Conservation (phyloP, 2,329 filamentous ascomycete genomes). For the Lachnellula subtilissima region DNA sequence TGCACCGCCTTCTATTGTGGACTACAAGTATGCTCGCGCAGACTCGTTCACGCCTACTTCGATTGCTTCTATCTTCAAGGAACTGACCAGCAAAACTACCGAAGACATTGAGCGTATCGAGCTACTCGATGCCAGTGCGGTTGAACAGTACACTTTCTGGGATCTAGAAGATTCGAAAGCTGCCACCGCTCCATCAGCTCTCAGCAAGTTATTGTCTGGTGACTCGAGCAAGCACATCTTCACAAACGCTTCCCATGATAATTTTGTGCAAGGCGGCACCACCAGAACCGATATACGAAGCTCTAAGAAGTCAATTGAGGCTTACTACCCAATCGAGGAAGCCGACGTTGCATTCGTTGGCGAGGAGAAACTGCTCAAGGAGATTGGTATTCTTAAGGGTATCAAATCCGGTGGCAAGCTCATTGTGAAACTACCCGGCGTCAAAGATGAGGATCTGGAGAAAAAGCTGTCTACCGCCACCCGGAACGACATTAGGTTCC, state of each 20-base stretch:
- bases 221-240: slow-evolving; percentile 62
- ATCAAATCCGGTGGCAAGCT: slow-evolving; percentile 68
- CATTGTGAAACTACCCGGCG: slow-evolving; percentile 69
- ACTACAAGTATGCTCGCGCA: slow-evolving; percentile 83
- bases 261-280: slow-evolving; percentile 68
- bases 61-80: slow-evolving; percentile 47
- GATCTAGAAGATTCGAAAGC: slow-evolving; percentile 72
- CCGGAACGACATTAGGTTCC: slow-evolving; percentile 66
- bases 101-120: slow-evolving; percentile 21
- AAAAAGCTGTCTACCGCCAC: slow-evolving; percentile 72
- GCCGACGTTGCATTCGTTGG: slow-evolving; percentile 78
- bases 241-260: slow-evolving; percentile 59
- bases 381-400: slow-evolving; percentile 67
- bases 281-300: slow-evolving; percentile 80
- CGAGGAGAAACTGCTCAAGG: slow-evolving; percentile 72
- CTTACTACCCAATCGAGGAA: slow-evolving; percentile 72
- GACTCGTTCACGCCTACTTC: slow-evolving; percentile 52
- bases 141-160: slow-evolving; percentile 91
- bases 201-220: slow-evolving; percentile 62
- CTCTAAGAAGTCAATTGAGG: slow-evolving; percentile 77
- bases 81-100: slow-evolving; percentile 42
- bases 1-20: slow-evolving; percentile 60
- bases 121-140: slow-evolving; percentile 52
- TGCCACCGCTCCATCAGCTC: slow-evolving; percentile 56
- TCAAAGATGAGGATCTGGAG: slow-evolving; percentile 85